phyloP scores from a whole-genome alignment of 306 rosid genomes.

The Datisca glomerata region DNA sequence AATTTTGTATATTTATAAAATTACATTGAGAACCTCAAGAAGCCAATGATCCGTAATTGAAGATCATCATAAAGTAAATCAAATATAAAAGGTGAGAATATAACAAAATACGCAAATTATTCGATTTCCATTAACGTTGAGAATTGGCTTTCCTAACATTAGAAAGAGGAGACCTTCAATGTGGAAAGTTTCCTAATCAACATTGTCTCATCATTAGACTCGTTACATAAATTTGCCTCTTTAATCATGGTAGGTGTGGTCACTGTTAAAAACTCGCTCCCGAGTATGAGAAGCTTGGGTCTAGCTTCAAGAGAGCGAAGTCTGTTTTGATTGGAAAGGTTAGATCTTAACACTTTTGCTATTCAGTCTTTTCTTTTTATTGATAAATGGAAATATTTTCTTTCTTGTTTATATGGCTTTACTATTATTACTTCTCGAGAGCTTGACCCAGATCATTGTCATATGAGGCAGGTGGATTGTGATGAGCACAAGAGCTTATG shows the following conservation, averaged over 20 bases:
- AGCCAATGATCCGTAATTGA: too few species aligned
- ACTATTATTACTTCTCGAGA: not conserved
- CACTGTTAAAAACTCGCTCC: constrained; percentile 91
- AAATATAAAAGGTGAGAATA: too few species aligned
- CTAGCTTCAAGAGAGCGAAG: constrained; percentile 55
- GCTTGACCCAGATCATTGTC: not conserved
- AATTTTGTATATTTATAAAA: too few species aligned
- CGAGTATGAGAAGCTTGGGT: constrained; percentile 72
- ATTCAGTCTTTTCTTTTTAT: too few species aligned
- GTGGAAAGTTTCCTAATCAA: too few species aligned
- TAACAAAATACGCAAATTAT: too few species aligned
- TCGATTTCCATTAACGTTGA: too few species aligned
- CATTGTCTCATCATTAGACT: too few species aligned
- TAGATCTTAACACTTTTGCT: constrained; percentile 1
- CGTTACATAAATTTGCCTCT: not conserved
- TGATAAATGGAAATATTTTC: not conserved
- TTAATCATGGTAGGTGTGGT: constrained; percentile 57
- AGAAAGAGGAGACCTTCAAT: too few species aligned
- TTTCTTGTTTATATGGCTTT: not conserved
- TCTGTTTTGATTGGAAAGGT: constrained; percentile 76
- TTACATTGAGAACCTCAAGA: too few species aligned
- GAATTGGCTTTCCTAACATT: too few species aligned
- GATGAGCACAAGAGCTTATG: constrained; percentile 78
- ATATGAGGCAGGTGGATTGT: constrained; percentile 63
- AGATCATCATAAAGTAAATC: too few species aligned